Base-by-base conservation (phyloP, 1,284 basidiomycete genomes). In the Microstroma glucosiphilum region DNA sequence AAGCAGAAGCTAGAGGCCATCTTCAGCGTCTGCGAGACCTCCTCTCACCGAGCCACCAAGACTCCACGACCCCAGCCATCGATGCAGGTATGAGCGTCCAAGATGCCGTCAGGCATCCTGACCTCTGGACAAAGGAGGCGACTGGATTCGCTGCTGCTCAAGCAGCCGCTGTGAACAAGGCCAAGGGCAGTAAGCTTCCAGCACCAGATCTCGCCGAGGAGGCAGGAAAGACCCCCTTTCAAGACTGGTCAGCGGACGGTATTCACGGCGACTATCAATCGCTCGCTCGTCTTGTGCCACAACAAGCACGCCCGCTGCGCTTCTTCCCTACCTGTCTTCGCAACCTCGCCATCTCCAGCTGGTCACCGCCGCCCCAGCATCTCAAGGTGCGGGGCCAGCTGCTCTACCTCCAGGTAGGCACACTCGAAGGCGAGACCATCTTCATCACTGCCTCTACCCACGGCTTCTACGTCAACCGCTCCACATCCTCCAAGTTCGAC, bases 301-400 rank as follows among this genome's bases (percentile, higher is more conserved):
- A 71, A 6, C 68, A 69, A 3, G 69, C 73, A 12, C 68, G 70
- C 23, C 56, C 65, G 23, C 75, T 67, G 51, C 72, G 75, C 19
- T 40, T 66, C 70, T 63, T 80, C 73, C 69, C 79, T 69, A 25
- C 70, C 66, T 78, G 71, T 75, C 80, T 85, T 48, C 81, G 80
- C 63, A 75, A 80, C n/a, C 79, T 85, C 63, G 79, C 81, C 63
- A 73, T 85, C 57, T 83, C 83, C 26, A 81, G 81, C n/a, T 85
- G 84, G 83, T 84, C 84, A 74, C 84, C 84, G 25, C 83, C 84
- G 30, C 83, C 84, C 7, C 82, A 83, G 25, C 82, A 84, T 66
- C 78, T 81, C 42, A 82, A 82, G 49, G 46, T 53, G 37, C 77
- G 81, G 57, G 84, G 84, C 42, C 84, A 85, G 72, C 81, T 83